Evolutionary conservation across 2,329 filamentous ascomycete species (phyloP).

Genomic region (Volutella citrinella): DNA sequence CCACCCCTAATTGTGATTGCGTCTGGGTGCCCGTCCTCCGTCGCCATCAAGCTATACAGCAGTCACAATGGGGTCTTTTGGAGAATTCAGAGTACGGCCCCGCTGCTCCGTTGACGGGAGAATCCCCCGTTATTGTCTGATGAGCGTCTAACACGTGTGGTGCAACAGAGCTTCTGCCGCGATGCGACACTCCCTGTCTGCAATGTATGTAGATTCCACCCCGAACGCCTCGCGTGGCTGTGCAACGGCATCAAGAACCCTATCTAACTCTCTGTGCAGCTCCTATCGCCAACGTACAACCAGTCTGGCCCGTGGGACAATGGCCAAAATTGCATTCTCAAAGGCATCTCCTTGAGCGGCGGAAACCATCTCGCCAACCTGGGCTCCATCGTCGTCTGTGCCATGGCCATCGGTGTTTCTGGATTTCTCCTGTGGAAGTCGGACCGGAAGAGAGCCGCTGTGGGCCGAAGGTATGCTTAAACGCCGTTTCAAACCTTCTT

Average conservation of each 20-base stretch:
- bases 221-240: slow-evolving; percentile 11
- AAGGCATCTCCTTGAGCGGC: slow-evolving; percentile 68
- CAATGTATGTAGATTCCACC: slow-evolving; percentile 61
- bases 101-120: background rate
- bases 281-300: slow-evolving; percentile 54
- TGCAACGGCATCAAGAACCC: slow-evolving; percentile 12
- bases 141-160: slow-evolving; percentile 23
- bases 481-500: slow-evolving; percentile 19
- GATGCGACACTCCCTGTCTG: slow-evolving; percentile 81
- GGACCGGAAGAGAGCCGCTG: slow-evolving; percentile 87
- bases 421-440: slow-evolving; percentile 72
- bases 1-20: slow-evolving; percentile 24
- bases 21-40: slow-evolving; percentile 21
- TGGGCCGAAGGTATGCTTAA: slow-evolving; percentile 76
- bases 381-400: slow-evolving; percentile 85
- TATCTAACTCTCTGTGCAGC: slow-evolving; percentile 23
- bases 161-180: slow-evolving; percentile 70
- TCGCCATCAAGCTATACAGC: slow-evolving; percentile 24
- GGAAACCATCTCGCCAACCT: slow-evolving; percentile 74
- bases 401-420: slow-evolving; percentile 68
- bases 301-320: slow-evolving; percentile 61
- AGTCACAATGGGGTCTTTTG: slow-evolving; percentile 57
- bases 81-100: slow-evolving; percentile 54
- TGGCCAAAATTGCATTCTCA: slow-evolving; percentile 74
- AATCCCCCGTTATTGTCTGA: slow-evolving; percentile 4